Base-by-base conservation (phyloP, 2,329 filamentous ascomycete species). In the Aspergillus pseudoviridinutans region DNA sequence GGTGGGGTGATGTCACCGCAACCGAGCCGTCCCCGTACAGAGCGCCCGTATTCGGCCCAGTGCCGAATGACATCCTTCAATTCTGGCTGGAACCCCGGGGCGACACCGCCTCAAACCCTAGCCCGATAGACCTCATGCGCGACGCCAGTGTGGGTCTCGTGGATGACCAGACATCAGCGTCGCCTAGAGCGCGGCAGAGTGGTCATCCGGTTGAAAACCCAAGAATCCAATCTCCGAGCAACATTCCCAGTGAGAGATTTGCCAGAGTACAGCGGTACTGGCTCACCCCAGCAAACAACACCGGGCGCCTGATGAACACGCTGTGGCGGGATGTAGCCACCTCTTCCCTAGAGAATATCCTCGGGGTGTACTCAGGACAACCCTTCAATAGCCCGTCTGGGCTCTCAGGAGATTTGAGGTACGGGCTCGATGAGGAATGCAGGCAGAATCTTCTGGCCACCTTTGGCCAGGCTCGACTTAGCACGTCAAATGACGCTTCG, bases 381-480 rank as follows among this genome's bases (percentile, higher is more conserved):
- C 55, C 58, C n/a, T 57, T 65, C 41, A 49, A 49, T 20, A 61
- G 58, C 24, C 63, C 68, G 25, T 54, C 65, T 5, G 64, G 59
- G 24, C 53, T 61, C 6, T 61, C 65, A 44, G 69, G 72, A 38
- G 72, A 70, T 20, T 74, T 71, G 5, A 61, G 70, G 4, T 69
- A 68, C 51, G 75, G 68, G 52, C 64, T 79, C n/a, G 73, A 79
- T 54, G 74, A 77, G 46, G 73, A 76, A 42, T 78, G 76, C 58
- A 66, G 73, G 57, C 68, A 69, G 49, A 69, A 72, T n/a, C 65
- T 79, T 0, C 73, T 76, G 49, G 68, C 69, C 8, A 65, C 67
- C 3, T 76, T 77, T 59, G 69, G 71, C 6, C 68, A 67, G 22
- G 55, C 59, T 12, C 60, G 56, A 28, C 59, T 63, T 42, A 65